Base-by-base conservation (phyloP, 768 basidiomycete species). In the Megacollybia marginata region DNA sequence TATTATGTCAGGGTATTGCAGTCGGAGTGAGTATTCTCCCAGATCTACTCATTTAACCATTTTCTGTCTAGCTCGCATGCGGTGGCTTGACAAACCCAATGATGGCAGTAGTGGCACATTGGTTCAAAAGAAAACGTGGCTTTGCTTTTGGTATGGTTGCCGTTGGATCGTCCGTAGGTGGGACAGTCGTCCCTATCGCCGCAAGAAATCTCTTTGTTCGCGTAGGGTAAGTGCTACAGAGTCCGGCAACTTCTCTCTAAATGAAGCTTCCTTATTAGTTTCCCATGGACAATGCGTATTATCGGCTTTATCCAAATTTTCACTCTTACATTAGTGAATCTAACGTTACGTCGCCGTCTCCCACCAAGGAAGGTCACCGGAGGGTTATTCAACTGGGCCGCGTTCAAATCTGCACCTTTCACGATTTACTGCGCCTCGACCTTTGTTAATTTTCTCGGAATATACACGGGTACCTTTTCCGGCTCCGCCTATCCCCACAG, bases 211-310 rank as follows among this genome's bases (percentile, higher is more conserved):
- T 88, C 18, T 69, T 87, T 42, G 73, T 69, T 6, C 55, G 33
- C 16, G 71, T 72, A 45, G 76, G 68, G 74, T 76, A 57, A 23
- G 62, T 45, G 2, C 7, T 16, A 20, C 47, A 44, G 13, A 2
- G 8, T 7, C 31, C 20, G 28, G n/a, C 46, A 28, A 19, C 32
- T 12, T 33, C 28, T 28, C 32, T 33, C 15, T 34, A 28, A 16
- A 42, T 13, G 18, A 33, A 42, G 18, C 9, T 32, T 42, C 32
- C 35, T 31, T 33, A 36, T 11, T 33, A 88, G 86, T n/a, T 90
- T 89, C 62, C 68, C 69, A 54, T 89, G 87, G 88, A 85, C 87
- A 0, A 78, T 85, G 73, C 73, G 88, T 11, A 76, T 82, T 33
- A 64, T 88, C 38, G 86, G 79, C 2, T 80, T 88, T 53, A 76